A percentile compares a stretch with the other conserved stretches of the same genome.
Conservation (phyloP, 2,329 filamentous ascomycete species). For the Calonectria multiphialidica region DNA sequence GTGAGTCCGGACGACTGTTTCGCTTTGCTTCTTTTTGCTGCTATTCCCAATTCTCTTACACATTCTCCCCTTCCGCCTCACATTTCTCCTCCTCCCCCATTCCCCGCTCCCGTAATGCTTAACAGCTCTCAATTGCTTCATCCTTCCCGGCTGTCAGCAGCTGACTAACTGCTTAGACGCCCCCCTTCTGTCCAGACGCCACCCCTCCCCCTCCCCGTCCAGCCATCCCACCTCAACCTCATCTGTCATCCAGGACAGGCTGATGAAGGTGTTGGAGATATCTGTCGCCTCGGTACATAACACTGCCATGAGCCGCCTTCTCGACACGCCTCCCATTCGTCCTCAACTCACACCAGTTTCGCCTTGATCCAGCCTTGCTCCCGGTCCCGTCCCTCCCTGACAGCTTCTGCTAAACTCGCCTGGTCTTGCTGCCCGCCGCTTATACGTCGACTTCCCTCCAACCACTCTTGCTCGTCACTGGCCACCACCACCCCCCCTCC, state of each 20-base stretch:
- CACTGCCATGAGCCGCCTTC: conserved; percentile 14
- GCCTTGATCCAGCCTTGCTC: conserved; percentile 5
- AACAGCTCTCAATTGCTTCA: conserved; percentile 33
- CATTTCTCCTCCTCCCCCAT: conserved; percentile 26
- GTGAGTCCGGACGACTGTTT: neutral
- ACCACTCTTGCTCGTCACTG: conserved; percentile 1
- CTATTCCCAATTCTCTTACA: conserved; percentile 9
- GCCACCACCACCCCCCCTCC: neutral
- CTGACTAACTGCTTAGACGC: conserved; percentile 41
- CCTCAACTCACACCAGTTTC: neutral
- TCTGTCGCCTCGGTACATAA: neutral
- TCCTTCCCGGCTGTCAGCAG: conserved; percentile 35
- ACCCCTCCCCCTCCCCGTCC: conserved; percentile 11
- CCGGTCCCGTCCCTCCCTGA: neutral
- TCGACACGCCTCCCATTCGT: conserved; percentile 1
- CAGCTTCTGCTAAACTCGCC: neutral
- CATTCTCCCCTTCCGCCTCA: conserved; percentile 16
- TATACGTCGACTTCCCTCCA: conserved; percentile 1
- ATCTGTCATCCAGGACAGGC: conserved; percentile 1
- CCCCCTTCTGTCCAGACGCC: neutral
- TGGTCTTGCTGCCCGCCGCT: neutral
- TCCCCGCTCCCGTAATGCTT: conserved; percentile 26
- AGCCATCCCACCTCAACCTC: conserved; percentile 1
- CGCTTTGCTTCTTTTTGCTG: conserved; percentile 15
- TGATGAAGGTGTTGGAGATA: conserved; percentile 1